A percentile compares a stretch with the other conserved stretches of the same genome.
Evolutionary conservation across 2,329 filamentous ascomycete genomes (phyloP).

Genomic region (Colletotrichum tropicale): DNA sequence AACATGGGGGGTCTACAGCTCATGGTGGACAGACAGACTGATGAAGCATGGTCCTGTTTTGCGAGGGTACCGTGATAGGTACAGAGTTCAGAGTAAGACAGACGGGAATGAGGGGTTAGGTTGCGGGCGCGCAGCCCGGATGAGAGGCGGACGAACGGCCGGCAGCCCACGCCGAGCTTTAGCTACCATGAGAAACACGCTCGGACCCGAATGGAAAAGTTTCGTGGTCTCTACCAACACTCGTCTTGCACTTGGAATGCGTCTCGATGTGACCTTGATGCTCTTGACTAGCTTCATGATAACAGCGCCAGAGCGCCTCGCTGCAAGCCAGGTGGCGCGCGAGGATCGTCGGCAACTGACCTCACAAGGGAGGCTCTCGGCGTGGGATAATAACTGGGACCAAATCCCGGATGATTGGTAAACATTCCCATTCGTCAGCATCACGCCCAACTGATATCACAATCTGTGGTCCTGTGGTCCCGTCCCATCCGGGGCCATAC

Average conservation of each 20-base stretch:
- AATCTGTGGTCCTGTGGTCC: not conserved
- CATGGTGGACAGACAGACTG: not conserved
- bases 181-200: constrained; percentile 5
- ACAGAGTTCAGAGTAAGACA: not conserved
- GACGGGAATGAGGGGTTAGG: not conserved
- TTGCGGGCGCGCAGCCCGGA: not conserved
- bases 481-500: not conserved
- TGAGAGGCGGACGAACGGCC: constrained; percentile 2
- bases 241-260: not conserved
- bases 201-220: constrained; percentile 1
- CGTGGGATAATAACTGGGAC: not conserved
- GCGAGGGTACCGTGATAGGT: not conserved
- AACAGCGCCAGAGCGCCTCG: not conserved
- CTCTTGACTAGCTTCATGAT: not conserved
- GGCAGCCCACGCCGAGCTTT: not conserved
- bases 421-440: not conserved
- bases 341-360: not conserved
- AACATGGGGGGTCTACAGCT: not conserved
- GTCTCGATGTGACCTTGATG: not conserved
- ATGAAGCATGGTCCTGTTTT: not conserved
- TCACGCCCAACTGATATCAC: not conserved
- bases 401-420: constrained; percentile 1
- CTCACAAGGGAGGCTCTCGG: not conserved
- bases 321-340: not conserved
- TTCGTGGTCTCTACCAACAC: not conserved